Conservation (phyloP, 1,139 yeast species). For the Zhuliangozyma blackwelliae region DNA sequence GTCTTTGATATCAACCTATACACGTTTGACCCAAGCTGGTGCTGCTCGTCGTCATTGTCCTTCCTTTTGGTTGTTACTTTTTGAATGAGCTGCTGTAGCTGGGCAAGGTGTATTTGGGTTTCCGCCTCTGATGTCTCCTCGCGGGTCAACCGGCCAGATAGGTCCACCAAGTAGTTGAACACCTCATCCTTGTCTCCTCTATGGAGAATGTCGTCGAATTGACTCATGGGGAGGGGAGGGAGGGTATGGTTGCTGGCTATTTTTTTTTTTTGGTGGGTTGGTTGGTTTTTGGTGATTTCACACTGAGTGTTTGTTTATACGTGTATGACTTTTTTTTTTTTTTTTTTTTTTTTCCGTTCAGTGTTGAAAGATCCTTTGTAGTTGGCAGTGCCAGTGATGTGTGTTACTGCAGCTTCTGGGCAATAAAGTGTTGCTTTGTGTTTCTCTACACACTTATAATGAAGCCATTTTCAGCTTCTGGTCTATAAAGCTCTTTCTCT, state of each 20-base stretch:
- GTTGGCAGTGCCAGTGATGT: too few relatives aligned
- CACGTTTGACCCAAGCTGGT: constrained; percentile 7
- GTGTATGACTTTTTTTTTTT: too few relatives aligned
- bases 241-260: background rate
- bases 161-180: constrained; percentile 21
- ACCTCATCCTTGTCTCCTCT: constrained; percentile 19
- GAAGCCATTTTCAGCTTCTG: too few relatives aligned
- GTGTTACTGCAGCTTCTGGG: too few relatives aligned
- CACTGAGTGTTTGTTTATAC: too few relatives aligned
- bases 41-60: constrained; percentile 5
- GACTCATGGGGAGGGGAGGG: constrained; percentile 8
- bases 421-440: too few relatives aligned
- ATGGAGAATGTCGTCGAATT: constrained; percentile 15
- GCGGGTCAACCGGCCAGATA: constrained; percentile 15
- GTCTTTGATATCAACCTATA: constrained; percentile 30
- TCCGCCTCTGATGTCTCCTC: constrained; percentile 11
- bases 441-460: too few relatives aligned
- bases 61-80: constrained; percentile 15
- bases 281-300: too few relatives aligned
- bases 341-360: too few relatives aligned
- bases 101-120: constrained; percentile 13
- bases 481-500: background rate
- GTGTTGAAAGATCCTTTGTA: too few relatives aligned
- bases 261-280: background rate
- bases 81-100: constrained; percentile 16